These are phyloP conservation scores for Ensete ventricosum DNA, from an alignment of 176 grass and related monocot genomes.

Conservation along the genomic window DNA sequence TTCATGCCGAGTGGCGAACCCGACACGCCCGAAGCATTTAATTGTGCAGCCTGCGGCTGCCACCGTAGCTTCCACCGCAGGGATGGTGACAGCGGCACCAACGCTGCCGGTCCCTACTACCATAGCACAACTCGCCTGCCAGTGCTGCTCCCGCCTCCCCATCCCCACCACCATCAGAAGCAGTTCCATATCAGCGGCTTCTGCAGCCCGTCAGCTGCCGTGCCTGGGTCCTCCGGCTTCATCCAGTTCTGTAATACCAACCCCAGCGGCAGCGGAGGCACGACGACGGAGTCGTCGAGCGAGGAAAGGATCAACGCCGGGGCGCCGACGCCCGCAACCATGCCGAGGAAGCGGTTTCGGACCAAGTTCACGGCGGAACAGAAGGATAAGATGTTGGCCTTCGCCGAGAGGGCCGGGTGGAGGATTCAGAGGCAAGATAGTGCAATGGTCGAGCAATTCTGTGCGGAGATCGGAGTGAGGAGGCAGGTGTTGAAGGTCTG, in stretches of 20 bases:
- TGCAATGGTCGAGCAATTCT: conserved; percentile 56
- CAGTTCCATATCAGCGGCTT: background rate
- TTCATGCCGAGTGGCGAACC: conserved; percentile 38
- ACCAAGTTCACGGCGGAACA: conserved; percentile 90
- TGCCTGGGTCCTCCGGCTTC: conserved; percentile 13
- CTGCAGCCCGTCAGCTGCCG: background rate
- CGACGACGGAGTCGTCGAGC: conserved; percentile 49
- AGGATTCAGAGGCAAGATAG: conserved; percentile 68
- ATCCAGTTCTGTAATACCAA: conserved; percentile 29
- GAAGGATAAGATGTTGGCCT: conserved; percentile 70
- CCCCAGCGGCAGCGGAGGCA: conserved; percentile 46
- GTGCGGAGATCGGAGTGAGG: conserved; percentile 49
- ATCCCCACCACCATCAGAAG: background rate
- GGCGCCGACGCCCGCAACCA: conserved; percentile 19
- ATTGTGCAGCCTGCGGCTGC: conserved; percentile 16
- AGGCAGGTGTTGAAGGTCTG: conserved; percentile 92
- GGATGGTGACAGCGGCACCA: background rate
- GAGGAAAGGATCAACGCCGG: conserved; percentile 25
- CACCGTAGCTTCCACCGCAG: conserved; percentile 24
- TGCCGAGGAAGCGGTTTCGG: conserved; percentile 56
- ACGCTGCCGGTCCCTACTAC: conserved; percentile 13
- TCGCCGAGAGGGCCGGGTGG: conserved; percentile 74
- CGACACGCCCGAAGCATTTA: conserved; percentile 21
- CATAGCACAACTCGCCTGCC: conserved; percentile 15
- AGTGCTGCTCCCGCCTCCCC: conserved; percentile 4